Evolutionary conservation across 352 stramenopile genomes (phyloP), one percentile per base, ranked within the genome.

Genomic region (Poterioochromonas sp.): DNA sequence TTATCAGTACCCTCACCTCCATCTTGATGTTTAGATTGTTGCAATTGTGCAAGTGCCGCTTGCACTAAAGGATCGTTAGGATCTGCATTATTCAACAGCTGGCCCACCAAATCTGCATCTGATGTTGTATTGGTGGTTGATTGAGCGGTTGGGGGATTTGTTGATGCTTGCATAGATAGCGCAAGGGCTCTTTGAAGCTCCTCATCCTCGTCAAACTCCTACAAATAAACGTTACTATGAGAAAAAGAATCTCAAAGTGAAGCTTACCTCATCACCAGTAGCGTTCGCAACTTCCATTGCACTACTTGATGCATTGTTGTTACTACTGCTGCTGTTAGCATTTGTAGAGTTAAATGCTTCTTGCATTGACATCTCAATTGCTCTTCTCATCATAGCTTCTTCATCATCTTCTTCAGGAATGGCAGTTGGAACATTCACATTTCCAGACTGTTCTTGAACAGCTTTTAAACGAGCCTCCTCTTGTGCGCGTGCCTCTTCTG

Each of bases 401-500:
- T 93, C 88, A 65, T 91, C 86, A 69, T 83, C 85, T 60, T 86
- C 85, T 35, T 84, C 73, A 51, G 83, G 79, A 53, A 71, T 78
- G 18, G 73, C 81, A 35, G 44, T 63, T 3, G 79, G 37, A n/a
- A n/a, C n/a, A n/a, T n/a, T 47, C 29, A 47, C 2, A 26, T 8
- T 20, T 12, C n/a, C 35, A 47, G 12, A 15, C n/a, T 26, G 2
- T 32, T 73, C 20, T 26, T 74, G 40, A 12, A 68, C n/a, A 0
- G 76, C 64, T 2, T 41, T 35, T 20, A 78, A 20, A 11, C 73
- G 37, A 18, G 54, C 68, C 5, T 73, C 76, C 76, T 79, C 71
- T 0, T 15, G 29, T 29, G 43, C 29, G 20, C 40, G 37, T 32
- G 98, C 95, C 85, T 99, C 95, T 85, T 99, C 95, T 94, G 98